A percentile compares a stretch with the other conserved stretches of the same genome.
Evolutionary conservation across 257 asterid species (phyloP).

Genomic region (Penstemon davidsonii): DNA sequence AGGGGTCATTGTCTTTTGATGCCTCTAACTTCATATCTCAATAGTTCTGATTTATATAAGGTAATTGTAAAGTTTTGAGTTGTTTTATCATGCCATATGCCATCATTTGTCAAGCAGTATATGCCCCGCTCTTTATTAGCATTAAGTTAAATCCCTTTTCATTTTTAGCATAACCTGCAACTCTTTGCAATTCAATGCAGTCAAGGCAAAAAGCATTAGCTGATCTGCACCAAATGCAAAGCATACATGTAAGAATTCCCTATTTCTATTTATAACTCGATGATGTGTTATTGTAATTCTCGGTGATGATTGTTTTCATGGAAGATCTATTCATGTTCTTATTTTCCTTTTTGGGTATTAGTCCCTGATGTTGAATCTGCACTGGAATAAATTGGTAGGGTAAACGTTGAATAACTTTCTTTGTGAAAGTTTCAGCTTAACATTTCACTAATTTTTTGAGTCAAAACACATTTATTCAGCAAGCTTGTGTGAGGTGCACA

Average conservation of each 20-base stretch:
- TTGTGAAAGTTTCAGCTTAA: not conserved
- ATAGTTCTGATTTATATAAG: not conserved
- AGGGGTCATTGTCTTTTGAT: not conserved
- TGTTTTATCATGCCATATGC: conserved; percentile 17
- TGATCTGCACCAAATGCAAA: conserved; percentile 94
- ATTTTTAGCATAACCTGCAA: conserved; percentile 23
- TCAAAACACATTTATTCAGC: not conserved
- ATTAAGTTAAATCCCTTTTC: conserved; percentile 11
- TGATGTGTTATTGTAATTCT: not conserved
- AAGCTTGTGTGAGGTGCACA: conserved; percentile 6
- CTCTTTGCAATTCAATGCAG: conserved; percentile 51
- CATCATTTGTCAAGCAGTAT: conserved; percentile 2
- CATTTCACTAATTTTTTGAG: conserved; percentile 7
- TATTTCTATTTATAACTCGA: conserved; percentile 16
- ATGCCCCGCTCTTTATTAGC: conserved; percentile 7
- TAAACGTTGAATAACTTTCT: not conserved
- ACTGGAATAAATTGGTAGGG: not conserved
- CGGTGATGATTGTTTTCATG: conserved; percentile 13
- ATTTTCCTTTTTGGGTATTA: conserved; percentile 7
- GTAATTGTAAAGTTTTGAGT: conserved; percentile 11
- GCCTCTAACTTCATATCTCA: not conserved
- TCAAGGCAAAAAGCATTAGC: conserved; percentile 89
- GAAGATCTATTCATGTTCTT: not conserved
- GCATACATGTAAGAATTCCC: conserved; percentile 63
- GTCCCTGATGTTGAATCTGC: conserved; percentile 19